phyloP scores from a whole-genome alignment of 2,329 filamentous ascomycete genomes.

The Epichloe brachyelytri region DNA sequence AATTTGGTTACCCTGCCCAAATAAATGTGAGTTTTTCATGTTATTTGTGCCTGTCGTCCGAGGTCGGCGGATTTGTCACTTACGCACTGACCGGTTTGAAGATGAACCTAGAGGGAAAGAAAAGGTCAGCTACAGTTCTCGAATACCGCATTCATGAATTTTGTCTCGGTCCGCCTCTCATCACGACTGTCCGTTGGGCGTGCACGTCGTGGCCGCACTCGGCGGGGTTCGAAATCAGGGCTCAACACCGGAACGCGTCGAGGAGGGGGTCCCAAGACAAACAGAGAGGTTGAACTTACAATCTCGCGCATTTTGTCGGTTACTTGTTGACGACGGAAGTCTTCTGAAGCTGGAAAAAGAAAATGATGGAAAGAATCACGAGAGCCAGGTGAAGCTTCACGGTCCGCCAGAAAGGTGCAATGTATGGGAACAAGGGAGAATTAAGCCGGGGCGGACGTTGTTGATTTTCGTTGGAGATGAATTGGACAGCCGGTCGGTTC shows the following conservation, averaged over 20 bases:
- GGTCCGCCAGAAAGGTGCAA: constrained; percentile 15
- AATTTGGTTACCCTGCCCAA: constrained; percentile 91
- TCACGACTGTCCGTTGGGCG: neutral
- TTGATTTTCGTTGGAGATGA: constrained; percentile 15
- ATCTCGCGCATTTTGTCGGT: constrained; percentile 53
- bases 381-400: constrained; percentile 22
- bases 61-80: constrained; percentile 19
- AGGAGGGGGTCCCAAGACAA: constrained; percentile 9
- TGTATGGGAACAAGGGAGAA: constrained; percentile 12
- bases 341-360: constrained; percentile 6
- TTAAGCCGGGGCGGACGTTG: constrained; percentile 10
- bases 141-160: neutral
- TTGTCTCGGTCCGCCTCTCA: neutral
- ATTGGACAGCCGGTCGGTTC: constrained; percentile 14
- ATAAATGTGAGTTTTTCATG: constrained; percentile 23
- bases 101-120: constrained; percentile 74
- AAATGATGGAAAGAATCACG: constrained; percentile 13
- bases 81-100: constrained; percentile 99
- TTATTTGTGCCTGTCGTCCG: neutral
- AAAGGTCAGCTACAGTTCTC: constrained; percentile 36
- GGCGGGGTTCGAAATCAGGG: constrained; percentile 27
- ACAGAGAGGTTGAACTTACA: constrained; percentile 34
- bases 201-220: constrained; percentile 6
- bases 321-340: constrained; percentile 13
- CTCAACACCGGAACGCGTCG: constrained; percentile 26